Conservation (phyloP, 2,329 filamentous ascomycete genomes). For the Colletotrichum filicis region DNA sequence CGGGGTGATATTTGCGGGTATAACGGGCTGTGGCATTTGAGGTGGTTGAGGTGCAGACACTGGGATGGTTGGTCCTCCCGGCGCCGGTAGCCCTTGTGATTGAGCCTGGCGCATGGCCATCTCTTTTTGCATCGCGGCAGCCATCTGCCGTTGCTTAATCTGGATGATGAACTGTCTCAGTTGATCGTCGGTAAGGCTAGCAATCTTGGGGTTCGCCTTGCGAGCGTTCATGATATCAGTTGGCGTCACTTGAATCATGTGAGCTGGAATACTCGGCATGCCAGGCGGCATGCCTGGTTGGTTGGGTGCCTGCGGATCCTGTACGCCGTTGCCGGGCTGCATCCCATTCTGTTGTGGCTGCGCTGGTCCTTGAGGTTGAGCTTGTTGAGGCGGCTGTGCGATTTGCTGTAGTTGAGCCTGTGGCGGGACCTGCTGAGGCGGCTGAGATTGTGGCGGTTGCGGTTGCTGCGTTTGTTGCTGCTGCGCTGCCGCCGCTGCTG, state of each 20-base stretch:
- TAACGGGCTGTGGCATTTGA: constrained; percentile 20
- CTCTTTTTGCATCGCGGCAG: constrained; percentile 34
- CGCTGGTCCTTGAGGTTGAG: constrained; percentile 33
- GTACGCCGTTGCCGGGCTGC: constrained; percentile 11
- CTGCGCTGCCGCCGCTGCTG: constrained; percentile 38
- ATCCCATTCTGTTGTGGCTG: constrained; percentile 35
- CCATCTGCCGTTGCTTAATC: constrained; percentile 28
- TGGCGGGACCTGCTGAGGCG: constrained; percentile 36
- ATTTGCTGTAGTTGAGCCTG: constrained; percentile 38
- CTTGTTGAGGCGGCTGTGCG: constrained; percentile 33
- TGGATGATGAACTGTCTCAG: constrained; percentile 33
- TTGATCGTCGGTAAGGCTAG: constrained; percentile 38
- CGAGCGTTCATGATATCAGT: constrained; percentile 42
- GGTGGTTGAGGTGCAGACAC: constrained; percentile 19
- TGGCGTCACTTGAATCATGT: constrained; percentile 39
- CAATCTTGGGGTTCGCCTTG: constrained; percentile 37
- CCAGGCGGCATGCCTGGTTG: constrained; percentile 38
- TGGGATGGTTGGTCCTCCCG: neutral
- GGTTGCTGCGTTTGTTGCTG: constrained; percentile 42
- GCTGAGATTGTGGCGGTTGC: constrained; percentile 35
- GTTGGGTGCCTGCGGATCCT: constrained; percentile 18
- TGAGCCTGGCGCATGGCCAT: constrained; percentile 31
- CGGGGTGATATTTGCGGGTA: constrained; percentile 11
- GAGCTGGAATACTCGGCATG: constrained; percentile 34
- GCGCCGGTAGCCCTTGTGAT: constrained; percentile 7